Base-by-base conservation (phyloP, 805 yeast species). In the Isabelozyma gotoi region DNA sequence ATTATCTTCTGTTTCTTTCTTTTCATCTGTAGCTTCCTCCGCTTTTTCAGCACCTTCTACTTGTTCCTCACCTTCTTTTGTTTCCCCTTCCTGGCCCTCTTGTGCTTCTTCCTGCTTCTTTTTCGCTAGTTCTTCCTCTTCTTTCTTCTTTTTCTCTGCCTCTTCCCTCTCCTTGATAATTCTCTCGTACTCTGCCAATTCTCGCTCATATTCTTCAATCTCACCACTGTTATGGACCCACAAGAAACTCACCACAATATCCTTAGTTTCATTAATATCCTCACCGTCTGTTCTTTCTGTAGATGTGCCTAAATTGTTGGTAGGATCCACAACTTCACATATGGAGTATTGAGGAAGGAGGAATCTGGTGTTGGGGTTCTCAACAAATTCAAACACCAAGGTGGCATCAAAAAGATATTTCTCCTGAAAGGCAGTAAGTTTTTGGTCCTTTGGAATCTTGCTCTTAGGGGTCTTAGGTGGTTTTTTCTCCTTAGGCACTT, bases 361-460 rank as follows among this genome's bases (percentile, higher is more conserved):
- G 55, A 77, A 92, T 45, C 98, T 75, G 6, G 83, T 83, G 37
- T 83, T 76, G 0, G 94, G 79, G 58, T 82, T 84, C 53, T 94
- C 98, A 19, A 77, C 76, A 65, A 82, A 92, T 62, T 94, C 99
- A 60, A 92, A 83, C 5, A 90, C 83, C 33, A 94, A 60, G 41
- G 88, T 85, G 0, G 95, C 89, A 52, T 80, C 79, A 31, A 76
- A 60, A 17, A 79, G 67, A 53, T 85, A 86, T 58, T 81, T 77
- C 51, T 84, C 91, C 55, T 87, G 95, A 54, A 86, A 85, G 0
- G 90, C 83, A 0, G 94, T 85, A 40, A 87, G 63, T 51, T 79
- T 81, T 47, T 74, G 80, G 37, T 84, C 88, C 46, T 73, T 61
- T 3, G 64, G 59, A 19, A 57, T 36, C 27, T 45, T 49, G 24